phyloP scores from a whole-genome alignment of 1,284 basidiomycete species.

The Trichosporon sp. region DNA sequence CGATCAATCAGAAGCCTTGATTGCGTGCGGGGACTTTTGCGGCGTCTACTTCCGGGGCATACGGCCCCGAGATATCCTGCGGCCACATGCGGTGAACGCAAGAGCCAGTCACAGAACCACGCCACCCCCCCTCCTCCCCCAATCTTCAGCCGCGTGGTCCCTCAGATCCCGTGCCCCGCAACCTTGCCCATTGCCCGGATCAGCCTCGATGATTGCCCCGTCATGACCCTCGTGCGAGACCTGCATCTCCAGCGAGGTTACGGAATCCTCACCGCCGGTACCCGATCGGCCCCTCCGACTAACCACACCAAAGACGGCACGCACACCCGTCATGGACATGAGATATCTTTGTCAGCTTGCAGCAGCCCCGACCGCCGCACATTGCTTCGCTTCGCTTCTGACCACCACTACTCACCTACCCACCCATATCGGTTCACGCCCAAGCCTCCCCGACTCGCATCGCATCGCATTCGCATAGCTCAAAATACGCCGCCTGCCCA shows the following conservation, averaged over 20 bases:
- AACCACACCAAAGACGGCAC: too few species aligned
- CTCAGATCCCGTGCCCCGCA: too few species aligned
- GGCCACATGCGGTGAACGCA: not conserved
- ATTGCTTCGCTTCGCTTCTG: not conserved
- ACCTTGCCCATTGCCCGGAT: too few species aligned
- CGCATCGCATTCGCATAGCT: too few species aligned
- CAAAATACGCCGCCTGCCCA: too few species aligned
- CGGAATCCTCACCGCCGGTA: not conserved
- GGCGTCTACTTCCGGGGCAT: not conserved
- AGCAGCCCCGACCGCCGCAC: too few species aligned
- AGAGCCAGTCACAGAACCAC: too few species aligned
- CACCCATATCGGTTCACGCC: not conserved
- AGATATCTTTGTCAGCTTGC: slow-evolving; percentile 1
- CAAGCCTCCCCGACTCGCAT: not conserved
- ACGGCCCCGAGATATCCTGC: not conserved
- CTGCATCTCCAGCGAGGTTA: not conserved
- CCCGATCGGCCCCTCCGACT: not conserved
- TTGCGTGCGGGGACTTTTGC: not conserved
- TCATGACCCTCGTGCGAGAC: too few species aligned
- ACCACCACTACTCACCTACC: not conserved
- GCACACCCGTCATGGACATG: not conserved
- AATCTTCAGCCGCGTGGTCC: not conserved
- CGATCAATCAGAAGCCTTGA: too few species aligned
- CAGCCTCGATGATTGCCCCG: too few species aligned
- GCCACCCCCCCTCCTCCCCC: not conserved